Base-by-base conservation (phyloP, 228 moss, liverwort and hornwort species). In the Sphagnum fallax region DNA sequence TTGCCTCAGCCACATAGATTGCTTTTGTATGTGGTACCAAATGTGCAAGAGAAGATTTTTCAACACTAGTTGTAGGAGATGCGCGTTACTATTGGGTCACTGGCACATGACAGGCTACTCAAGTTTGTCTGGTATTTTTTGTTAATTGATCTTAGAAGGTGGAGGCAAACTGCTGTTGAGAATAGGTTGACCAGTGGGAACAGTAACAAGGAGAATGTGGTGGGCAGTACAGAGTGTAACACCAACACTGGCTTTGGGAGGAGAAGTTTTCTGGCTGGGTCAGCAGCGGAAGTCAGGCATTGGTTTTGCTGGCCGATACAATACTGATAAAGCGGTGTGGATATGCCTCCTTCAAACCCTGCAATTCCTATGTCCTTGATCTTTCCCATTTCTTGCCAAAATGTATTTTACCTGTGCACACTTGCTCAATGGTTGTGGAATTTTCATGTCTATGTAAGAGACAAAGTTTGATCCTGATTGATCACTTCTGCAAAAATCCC, bases 251-350 rank as follows among this genome's bases (percentile, higher is more conserved):
- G 92, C 94, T 69, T 76, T 98, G 68, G 98, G 98, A 84, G 98
- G 98, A 75, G 98, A 98, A 87, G 90, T 91, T 52, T 98, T 98
- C 72, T 98, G 98, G 98, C 76, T 98, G 73, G 98, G 93, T 13
- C 98, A 98, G 82, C 98, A 98, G 73, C 87, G 98, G 52, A 98
- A 98, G 84, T 98, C 98, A 16, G 98, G 98, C 49, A 86, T 94
- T 79, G 98, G 98, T 71, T 93, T 98, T 87, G 98, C 98, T 74
- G 94, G 88, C 53, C 98, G 98, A 68, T 98, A 89, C 81, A 98
- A 89, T 69, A 92, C 94, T 66, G 94, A 98, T 76, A 98, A 92
- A 93, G 89, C 92, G 94, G 98, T 98, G 78, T 61, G 89, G 60
- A 58, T 49, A 15, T 66, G 58, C 14, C 10, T 6, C 47, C 63